Base-by-base conservation (phyloP, 352 stramenopile species). In the Pythium aristosporum region DNA sequence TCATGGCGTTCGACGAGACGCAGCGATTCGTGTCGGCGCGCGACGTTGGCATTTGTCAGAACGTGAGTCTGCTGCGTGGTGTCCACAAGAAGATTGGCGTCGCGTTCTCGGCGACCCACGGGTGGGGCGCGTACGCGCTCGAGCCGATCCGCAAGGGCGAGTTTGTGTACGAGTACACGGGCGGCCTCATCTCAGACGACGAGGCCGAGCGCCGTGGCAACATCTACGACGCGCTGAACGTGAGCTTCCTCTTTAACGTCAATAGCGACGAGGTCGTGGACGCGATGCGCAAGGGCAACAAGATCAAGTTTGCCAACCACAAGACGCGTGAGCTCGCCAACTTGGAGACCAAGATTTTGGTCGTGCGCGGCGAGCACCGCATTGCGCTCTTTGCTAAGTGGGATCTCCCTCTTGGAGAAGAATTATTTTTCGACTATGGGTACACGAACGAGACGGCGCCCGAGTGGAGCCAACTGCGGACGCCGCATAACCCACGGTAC, bases 191-290 rank as follows among this genome's bases (percentile, higher is more conserved):
- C 21, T 85, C 79, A 0, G 73, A 88, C 21, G 75, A 88, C 51
- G 80, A 89, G 51, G 79, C 80, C 2, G 79, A 88, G 59, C 68
- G 80, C 1, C 77, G 80, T 57, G 89, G 89, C n/a, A 61, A 67
- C 11, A 83, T 96, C 54, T 94, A 96, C 68, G 85, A 96, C 69
- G 82, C 82, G 68, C 66, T 80, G 37, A 83, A 88, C 52, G 82
- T 77, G 61, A 87, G 76, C 16, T 98, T 96, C 59, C 57, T 98
- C 20, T 98, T 98, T 67, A 89, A 98, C 69, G 55, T 97, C 39
- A 96, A 92, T 52, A 82, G 87, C 8, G 92, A 98, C 32, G 78
- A 76, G 20, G 81, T 91, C 25, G 65, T 98, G 23, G 94, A 98
- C 65, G 91, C 92, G 2, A 77, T 91, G 28, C 82, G 87, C 28